Evolutionary conservation across 2,329 filamentous ascomycete genomes (phyloP), one percentile per base, ranked within the genome.

Genomic region (Beauveria bassiana): DNA sequence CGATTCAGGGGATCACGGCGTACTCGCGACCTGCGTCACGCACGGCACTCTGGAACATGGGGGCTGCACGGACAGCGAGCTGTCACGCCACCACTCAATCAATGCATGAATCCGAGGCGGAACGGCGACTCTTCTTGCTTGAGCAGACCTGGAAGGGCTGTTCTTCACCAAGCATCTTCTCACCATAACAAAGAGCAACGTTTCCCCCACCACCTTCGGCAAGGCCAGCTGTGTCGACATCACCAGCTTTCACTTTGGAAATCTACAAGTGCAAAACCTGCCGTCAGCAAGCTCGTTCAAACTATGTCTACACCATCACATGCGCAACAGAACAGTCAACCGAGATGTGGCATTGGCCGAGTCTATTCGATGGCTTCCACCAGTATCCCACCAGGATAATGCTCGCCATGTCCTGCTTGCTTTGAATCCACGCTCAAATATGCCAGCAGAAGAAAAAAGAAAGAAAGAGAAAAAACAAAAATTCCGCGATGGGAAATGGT

Each of bases 351-450:
- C 56, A 43, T 59, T 31, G 18, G 56, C 56, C 56, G 43, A 42
- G 38, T 59, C 56, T 59, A 59, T 59, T 59, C 14, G 16, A 49
- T 58, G 45, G 12, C 55, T 28, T 49, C 22, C 16, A 59, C 40
- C n/a, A 26, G 28, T 12, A 50, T 38, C 46, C 46, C 34, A 42
- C 26, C 9, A 58, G 45, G 43, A 16, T 16, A 4, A 58, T 58
- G 34, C 46, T 31, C 46, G 56, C 46, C 46, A 43, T 16, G 10
- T 43, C 42, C 22, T 59, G 56, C 56, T 59, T 51, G 28, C 28
- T 31, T 31, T 59, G 56, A 51, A 59, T 42, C 46, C 46, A 43
- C 56, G 56, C 56, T 59, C 34, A 51, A 43, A 59, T 58, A 59
- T 59, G 56, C 56, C 56, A 59, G 38, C 56, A 59, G 20, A 43